Evolutionary conservation across 495 filamentous ascomycete genomes (phyloP).

Genomic region (Talaromyces trachyspermus): DNA sequence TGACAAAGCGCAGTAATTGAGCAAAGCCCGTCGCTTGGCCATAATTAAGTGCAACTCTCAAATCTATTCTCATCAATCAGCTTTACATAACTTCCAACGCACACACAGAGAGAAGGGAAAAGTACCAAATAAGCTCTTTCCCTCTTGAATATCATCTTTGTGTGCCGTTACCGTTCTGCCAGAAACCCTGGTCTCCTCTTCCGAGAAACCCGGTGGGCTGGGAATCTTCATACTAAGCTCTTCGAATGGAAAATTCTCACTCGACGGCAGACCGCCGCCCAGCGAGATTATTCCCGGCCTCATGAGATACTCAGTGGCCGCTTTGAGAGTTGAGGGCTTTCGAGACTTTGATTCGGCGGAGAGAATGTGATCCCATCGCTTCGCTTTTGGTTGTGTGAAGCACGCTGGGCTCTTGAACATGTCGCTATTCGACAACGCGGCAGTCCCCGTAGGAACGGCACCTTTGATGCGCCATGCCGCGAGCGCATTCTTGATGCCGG

Average conservation of each 20-base stretch:
- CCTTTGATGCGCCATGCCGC: conserved; percentile 61
- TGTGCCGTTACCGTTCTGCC: conserved; percentile 55
- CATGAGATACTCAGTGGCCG: conserved; percentile 66
- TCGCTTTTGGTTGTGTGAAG: conserved; percentile 67
- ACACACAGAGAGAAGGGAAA: too few relatives aligned
- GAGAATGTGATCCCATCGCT: conserved; percentile 62
- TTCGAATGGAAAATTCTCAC: conserved; percentile 83
- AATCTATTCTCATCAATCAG: conserved; percentile 38
- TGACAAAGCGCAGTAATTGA: conserved; percentile 80
- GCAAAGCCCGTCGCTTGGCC: conserved; percentile 77
- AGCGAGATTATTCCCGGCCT: conserved; percentile 76
- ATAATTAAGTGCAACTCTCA: conserved; percentile 83
- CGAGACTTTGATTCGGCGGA: conserved; percentile 35
- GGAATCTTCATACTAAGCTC: conserved; percentile 63
- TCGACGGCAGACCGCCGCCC: conserved; percentile 83
- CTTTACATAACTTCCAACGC: too few relatives aligned
- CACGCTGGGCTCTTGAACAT: conserved; percentile 70
- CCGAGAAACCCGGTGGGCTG: conserved; percentile 58
- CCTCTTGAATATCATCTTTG: conserved; percentile 72
- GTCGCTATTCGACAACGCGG: conserved; percentile 68
- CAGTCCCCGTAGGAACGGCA: conserved; percentile 63
- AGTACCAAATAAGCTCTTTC: conserved; percentile 54
- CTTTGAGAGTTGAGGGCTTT: conserved; percentile 64
- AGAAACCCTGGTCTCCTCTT: conserved; percentile 47
- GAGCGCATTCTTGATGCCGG: conserved; percentile 68